Percentiles rank a stretch among this genome's conserved stretches.
Conservation (phyloP, 352 stramenopile species). For the Globisporangium cederbergense region DNA sequence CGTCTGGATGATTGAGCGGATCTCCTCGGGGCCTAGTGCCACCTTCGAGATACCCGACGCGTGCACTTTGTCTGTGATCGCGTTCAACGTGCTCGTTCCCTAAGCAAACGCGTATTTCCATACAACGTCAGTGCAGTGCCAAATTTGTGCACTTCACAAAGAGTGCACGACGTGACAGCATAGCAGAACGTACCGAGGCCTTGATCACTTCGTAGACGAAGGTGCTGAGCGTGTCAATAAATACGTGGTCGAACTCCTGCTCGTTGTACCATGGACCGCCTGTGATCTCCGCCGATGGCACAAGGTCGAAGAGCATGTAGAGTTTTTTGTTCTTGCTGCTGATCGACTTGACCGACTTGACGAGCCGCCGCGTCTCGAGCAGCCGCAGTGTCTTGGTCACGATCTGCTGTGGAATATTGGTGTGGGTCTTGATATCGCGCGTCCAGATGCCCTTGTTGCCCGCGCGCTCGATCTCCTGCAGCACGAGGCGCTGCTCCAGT, state of each 20-base stretch:
- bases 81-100: constrained; percentile 84
- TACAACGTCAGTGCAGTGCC: background rate
- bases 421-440: constrained; percentile 97
- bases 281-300: constrained; percentile 97
- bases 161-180: background rate
- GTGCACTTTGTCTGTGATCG: constrained; percentile 88
- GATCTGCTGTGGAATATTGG: constrained; percentile 95
- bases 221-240: constrained; percentile 95
- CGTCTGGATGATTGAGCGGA: constrained; percentile 90
- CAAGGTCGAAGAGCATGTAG: constrained; percentile 97
- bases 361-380: constrained; percentile 93
- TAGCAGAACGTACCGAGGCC: constrained; percentile 31
- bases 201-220: constrained; percentile 93
- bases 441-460: constrained; percentile 99
- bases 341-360: constrained; percentile 99
- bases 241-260: constrained; percentile 98
- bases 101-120: constrained; percentile 3
- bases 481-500: constrained; percentile 79
- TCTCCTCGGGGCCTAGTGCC: constrained; percentile 87
- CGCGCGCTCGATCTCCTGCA: constrained; percentile 94
- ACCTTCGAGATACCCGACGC: constrained; percentile 90
- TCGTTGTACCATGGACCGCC: constrained; percentile 99
- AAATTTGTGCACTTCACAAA: background rate
- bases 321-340: constrained; percentile 99
- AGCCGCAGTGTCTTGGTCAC: constrained; percentile 98